Conservation (phyloP, 176 grass and related monocot genomes). For the Rhipidocladum racemiflorum region DNA sequence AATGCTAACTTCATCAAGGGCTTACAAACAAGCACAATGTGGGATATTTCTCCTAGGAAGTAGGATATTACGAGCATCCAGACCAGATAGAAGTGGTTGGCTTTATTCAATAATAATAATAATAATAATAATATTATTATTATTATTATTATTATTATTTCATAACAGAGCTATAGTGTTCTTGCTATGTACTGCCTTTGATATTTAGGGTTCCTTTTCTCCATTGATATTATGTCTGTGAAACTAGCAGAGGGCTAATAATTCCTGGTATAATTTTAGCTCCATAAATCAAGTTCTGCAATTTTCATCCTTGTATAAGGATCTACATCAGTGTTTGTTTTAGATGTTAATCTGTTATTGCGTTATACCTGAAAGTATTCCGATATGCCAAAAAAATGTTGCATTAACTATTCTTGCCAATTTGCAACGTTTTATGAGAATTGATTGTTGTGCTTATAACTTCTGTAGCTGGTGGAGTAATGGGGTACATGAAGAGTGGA, state of each 20-base stretch:
- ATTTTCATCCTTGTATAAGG: neutral
- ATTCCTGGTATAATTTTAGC: neutral
- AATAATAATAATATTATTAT: no score
- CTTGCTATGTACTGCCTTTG: neutral
- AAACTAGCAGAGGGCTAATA: neutral
- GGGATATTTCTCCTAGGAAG: neutral
- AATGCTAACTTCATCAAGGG: neutral
- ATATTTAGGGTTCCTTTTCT: neutral
- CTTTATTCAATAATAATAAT: neutral
- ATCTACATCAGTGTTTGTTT: neutral
- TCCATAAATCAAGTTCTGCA: neutral
- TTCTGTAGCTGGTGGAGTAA: conserved; percentile 56
- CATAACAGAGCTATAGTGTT: neutral
- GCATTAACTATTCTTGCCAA: neutral
- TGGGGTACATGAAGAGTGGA: conserved; percentile 78
- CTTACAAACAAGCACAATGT: neutral
- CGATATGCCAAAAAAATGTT: neutral
- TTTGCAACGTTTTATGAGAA: neutral
- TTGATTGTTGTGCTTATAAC: neutral
- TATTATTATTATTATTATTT: neutral
- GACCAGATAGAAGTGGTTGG: neutral
- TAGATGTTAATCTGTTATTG: neutral
- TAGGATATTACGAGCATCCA: neutral
- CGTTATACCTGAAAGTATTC: neutral
- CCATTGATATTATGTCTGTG: neutral